Conservation (phyloP, 192 early-diverging fungal species). For the Physocladia obscura region DNA sequence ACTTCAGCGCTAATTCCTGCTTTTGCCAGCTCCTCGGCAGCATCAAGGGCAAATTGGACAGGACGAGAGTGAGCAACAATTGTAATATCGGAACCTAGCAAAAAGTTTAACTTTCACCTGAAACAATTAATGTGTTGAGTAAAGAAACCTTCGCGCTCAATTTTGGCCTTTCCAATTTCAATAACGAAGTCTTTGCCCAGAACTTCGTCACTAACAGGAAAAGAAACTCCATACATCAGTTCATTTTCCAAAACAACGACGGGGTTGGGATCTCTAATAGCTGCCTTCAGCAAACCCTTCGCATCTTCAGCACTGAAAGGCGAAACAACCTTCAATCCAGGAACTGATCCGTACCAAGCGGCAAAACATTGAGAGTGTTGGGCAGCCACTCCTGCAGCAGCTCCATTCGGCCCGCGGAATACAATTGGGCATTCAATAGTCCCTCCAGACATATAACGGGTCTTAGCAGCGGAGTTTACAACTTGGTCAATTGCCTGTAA, state of each 20-base stretch:
- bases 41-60: conserved; percentile 82
- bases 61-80: conserved; percentile 91
- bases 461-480: conserved; percentile 98
- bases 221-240: conserved; percentile 92
- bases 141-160: conserved; percentile 59
- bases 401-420: conserved; percentile 98
- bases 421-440: conserved; percentile 87
- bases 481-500: conserved; percentile 93
- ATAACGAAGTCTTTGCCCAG: conserved; percentile 78
- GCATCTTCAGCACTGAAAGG: conserved; percentile 96
- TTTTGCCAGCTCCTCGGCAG: conserved; percentile 81
- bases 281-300: conserved; percentile 96
- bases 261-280: conserved; percentile 97
- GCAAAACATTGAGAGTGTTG: conserved; percentile 99
- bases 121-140: neutral
- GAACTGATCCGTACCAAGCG: conserved; percentile 96
- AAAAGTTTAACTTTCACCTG: neutral
- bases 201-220: conserved; percentile 78
- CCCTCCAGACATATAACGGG: conserved; percentile 96
- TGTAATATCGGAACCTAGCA: conserved; percentile 79
- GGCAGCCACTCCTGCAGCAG: conserved; percentile 93
- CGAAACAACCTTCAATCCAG: conserved; percentile 92
- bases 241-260: conserved; percentile 97
- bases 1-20: conserved; percentile 68
- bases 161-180: conserved; percentile 95